phyloP scores from a whole-genome alignment of 2,329 filamentous ascomycete species.

The Lachnum nothofagi region DNA sequence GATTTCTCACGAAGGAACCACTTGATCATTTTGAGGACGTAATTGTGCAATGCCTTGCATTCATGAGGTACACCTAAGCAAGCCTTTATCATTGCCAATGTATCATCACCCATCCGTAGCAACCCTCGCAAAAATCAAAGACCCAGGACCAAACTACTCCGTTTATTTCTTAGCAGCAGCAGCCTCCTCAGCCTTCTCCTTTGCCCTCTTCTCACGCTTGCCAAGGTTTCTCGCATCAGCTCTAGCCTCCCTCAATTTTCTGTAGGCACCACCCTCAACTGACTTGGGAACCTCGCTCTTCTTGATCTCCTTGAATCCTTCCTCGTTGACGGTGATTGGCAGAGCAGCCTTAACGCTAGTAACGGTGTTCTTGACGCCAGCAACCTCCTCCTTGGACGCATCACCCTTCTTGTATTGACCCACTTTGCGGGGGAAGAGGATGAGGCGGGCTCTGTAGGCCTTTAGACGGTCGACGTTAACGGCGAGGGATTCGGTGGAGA shows the following conservation, averaged over 20 bases:
- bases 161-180: conserved; percentile 75
- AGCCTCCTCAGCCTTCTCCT: conserved; percentile 80
- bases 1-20: conserved; percentile 1
- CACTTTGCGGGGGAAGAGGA: conserved; percentile 94
- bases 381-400: conserved; percentile 74
- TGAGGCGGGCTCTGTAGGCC: conserved; percentile 92
- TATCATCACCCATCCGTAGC: conserved; percentile 28
- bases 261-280: conserved; percentile 79
- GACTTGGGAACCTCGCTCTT: conserved; percentile 74
- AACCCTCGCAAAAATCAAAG: conserved; percentile 27
- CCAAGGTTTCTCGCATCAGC: conserved; percentile 76
- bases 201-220: conserved; percentile 86
- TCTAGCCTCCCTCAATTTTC: conserved; percentile 76
- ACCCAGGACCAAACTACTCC: conserved; percentile 29
- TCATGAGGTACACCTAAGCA: conserved; percentile 36
- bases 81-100: conserved; percentile 29
- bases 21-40: neutral
- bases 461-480: conserved; percentile 96
- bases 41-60: conserved; percentile 31
- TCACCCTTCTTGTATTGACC: conserved; percentile 93
- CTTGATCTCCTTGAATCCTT: conserved; percentile 68
- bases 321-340: conserved; percentile 65
- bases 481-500: conserved; percentile 89
- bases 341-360: conserved; percentile 54
- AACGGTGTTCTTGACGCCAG: conserved; percentile 56